phyloP scores from a whole-genome alignment of 2,329 filamentous ascomycete species.

The Mollisia scopiformis region DNA sequence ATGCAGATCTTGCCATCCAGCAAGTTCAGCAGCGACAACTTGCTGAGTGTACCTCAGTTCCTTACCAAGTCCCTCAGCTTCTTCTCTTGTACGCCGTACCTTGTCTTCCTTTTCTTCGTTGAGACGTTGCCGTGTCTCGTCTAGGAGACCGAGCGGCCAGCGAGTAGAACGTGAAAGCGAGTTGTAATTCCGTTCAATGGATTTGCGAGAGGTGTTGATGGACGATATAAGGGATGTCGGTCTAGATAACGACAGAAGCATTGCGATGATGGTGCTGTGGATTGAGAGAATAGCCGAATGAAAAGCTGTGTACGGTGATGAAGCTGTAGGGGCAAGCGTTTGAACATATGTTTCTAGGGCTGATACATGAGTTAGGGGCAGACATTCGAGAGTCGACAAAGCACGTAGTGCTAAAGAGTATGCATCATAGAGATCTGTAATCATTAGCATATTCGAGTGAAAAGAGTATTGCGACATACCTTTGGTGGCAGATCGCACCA shows the following conservation, averaged over 20 bases:
- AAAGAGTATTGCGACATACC: constrained; percentile 48
- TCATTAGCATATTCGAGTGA: constrained; percentile 30
- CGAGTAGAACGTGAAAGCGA: constrained; percentile 74
- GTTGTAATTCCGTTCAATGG: constrained; percentile 76
- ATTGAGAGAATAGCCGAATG: constrained; percentile 78
- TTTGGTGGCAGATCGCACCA: constrained; percentile 64
- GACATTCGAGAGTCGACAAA: constrained; percentile 61
- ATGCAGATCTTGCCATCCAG: constrained; percentile 91
- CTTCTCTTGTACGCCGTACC: constrained; percentile 68
- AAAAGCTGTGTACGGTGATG: constrained; percentile 72
- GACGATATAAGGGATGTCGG: constrained; percentile 77
- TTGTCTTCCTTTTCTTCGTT: constrained; percentile 85
- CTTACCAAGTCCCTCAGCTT: constrained; percentile 73
- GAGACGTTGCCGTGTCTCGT: constrained; percentile 82
- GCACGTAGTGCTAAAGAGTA: constrained; percentile 56
- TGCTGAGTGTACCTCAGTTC: constrained; percentile 93
- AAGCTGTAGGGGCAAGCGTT: constrained; percentile 67
- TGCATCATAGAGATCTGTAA: constrained; percentile 70
- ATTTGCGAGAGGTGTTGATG: constrained; percentile 74
- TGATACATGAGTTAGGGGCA: constrained; percentile 68
- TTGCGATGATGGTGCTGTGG: constrained; percentile 81
- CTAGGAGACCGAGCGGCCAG: constrained; percentile 81
- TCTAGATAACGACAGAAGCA: constrained; percentile 77
- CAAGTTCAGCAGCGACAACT: constrained; percentile 87
- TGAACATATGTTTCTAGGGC: constrained; percentile 76